A percentile compares a stretch with the other conserved stretches of the same genome.
phyloP scores from a whole-genome alignment of 2,329 filamentous ascomycete genomes.

The Cladorrhinum sp. region DNA sequence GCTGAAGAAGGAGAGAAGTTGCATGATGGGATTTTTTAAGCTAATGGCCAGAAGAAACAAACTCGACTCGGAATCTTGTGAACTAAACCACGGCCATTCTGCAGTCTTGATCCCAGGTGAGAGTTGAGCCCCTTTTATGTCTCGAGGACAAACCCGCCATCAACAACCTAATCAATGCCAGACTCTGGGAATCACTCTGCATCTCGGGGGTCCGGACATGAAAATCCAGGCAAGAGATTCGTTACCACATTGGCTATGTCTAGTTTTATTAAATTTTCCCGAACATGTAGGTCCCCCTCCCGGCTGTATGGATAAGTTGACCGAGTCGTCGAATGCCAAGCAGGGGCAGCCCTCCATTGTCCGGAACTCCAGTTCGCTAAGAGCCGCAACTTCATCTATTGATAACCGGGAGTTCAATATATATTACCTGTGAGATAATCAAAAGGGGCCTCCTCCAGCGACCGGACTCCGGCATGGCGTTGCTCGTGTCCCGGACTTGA shows the following conservation, averaged over 20 bases:
- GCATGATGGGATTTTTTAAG: constrained; percentile 6
- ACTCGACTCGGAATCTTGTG: too few species aligned
- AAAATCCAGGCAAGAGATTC: constrained; percentile 10
- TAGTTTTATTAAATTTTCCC: constrained; percentile 5
- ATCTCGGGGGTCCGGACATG: constrained; percentile 1
- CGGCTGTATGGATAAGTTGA: constrained; percentile 25
- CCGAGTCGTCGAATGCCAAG: constrained; percentile 9
- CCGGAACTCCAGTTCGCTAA: background rate
- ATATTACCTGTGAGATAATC: constrained; percentile 4
- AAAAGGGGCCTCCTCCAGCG: background rate
- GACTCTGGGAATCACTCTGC: background rate
- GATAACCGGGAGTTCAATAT: constrained; percentile 7
- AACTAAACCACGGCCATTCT: too few species aligned
- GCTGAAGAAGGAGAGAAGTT: constrained; percentile 15
- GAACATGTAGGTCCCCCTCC: constrained; percentile 1
- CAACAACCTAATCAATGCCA: background rate
- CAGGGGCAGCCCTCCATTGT: constrained; percentile 7
- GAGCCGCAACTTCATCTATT: constrained; percentile 14
- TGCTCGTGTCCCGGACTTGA: background rate
- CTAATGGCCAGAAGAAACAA: too few species aligned
- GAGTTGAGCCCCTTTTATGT: background rate
- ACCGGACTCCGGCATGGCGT: constrained; percentile 12
- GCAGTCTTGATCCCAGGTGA: background rate
- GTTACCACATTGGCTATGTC: background rate
- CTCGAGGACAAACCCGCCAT: background rate